These are phyloP conservation scores for Kazachstania bromeliacearum DNA, from an alignment of 805 yeast genomes.

Conservation along the genomic window DNA sequence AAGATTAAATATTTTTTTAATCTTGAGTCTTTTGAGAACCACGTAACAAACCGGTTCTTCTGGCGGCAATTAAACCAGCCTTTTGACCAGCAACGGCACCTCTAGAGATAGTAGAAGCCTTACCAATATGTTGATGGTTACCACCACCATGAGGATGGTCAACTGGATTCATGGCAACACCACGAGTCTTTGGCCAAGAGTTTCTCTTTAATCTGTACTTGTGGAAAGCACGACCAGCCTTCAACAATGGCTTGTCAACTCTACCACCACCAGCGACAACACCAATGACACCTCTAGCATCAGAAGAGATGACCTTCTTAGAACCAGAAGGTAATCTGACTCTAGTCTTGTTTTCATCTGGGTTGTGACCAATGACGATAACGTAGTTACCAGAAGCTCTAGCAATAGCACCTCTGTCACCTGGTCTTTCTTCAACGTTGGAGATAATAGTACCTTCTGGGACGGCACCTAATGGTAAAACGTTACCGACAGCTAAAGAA, in stretches of 20 bases:
- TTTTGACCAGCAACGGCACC: conserved; percentile 99
- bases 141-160: conserved; percentile 99
- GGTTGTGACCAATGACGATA: conserved; percentile 97
- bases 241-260: conserved; percentile 97
- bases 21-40: conserved; percentile 94
- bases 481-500: conserved; percentile 92
- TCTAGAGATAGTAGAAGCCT: conserved; percentile 98
- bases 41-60: conserved; percentile 99
- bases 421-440: conserved; percentile 96
- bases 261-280: conserved; percentile 99
- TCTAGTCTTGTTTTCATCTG: conserved; percentile 97
- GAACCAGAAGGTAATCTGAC: conserved; percentile 98
- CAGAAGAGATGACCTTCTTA: conserved; percentile 89
- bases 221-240: conserved; percentile 99
- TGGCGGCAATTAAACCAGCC: conserved; percentile 99
- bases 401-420: conserved; percentile 99
- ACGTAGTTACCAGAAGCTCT: conserved; percentile 99
- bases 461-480: conserved; percentile 89
- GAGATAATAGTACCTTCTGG: conserved; percentile 99
- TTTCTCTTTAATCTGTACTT: conserved; percentile 98
- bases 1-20: conserved; percentile 31
- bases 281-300: conserved; percentile 99
- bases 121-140: conserved; percentile 99
- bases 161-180: conserved; percentile 99
- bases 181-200: conserved; percentile 99